Evolutionary conservation across 2,329 filamentous ascomycete species (phyloP), one percentile per base, ranked within the genome.

Genomic region (Eutypa lata): DNA sequence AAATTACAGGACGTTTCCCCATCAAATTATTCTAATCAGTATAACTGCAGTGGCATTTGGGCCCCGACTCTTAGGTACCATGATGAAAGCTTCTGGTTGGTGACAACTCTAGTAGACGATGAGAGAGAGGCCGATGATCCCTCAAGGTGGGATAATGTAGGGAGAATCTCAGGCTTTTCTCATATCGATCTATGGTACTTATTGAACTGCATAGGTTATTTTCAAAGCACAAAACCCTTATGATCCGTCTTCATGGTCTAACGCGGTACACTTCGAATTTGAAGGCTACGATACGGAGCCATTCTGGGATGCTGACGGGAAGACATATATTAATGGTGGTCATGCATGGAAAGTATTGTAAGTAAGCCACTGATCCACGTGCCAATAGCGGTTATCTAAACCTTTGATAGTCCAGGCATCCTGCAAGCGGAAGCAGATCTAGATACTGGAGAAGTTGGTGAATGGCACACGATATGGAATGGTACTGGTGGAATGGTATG

Each of bases 291-390:
- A 86, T 50, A 77, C 80, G 0, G 76, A 73, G 33, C 73, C 76
- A 7, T 80, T 82, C 58, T 84, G 80, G 77, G 77, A 84, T 48
- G 73, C 75, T 1, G 76, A 84, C 46, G 81, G 80, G 1, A 78
- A 73, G 52, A 68, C 75, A 0, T 84, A 83, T 52, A 74, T 81
- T 3, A 72, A 71, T 0, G 73, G 70, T 3, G 68, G 63, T n/a
- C 71, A 73, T 53, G 67, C 67, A 7, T 73, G 67, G 65, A 64
- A 67, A 51, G 64, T 72, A 18, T 56, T 53, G 61, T 68, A 42
- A 53, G 66, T 57, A 1, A 22, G 14, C 21, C 14, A 18, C 63
- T 57, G 26, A 19, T 16, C 51, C 50, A 50, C 53, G 57, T 14
- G 16, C 18, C 37, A 53, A 49, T 24, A 18, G 21, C 13, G n/a